Evolutionary conservation across 2,329 filamentous ascomycete species (phyloP).

Genomic region (Fusarium odoratissimum): DNA sequence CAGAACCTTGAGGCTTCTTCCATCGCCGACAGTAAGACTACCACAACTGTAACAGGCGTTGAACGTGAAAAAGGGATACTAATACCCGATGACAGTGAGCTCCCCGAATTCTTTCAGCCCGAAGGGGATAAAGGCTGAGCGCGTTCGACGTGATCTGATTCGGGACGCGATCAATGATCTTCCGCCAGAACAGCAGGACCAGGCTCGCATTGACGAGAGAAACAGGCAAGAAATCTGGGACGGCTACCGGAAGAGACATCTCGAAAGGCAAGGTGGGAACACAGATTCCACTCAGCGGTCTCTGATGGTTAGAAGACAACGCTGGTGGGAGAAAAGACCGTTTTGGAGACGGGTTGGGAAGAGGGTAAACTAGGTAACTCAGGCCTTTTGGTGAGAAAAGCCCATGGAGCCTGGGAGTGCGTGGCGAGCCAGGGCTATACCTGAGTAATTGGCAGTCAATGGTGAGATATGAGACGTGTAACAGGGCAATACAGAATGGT

Average conservation of each 20-base stretch:
- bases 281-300: not conserved
- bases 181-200: accelerated
- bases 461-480: not conserved
- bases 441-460: not conserved
- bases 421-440: too few relatives aligned
- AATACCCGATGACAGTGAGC: not conserved
- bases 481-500: not conserved
- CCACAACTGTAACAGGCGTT: accelerated
- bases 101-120: not conserved
- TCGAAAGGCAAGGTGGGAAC: accelerated
- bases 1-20: not conserved
- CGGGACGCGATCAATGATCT: not conserved
- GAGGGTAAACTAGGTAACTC: not conserved
- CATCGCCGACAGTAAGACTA: not conserved
- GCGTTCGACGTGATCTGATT: not conserved
- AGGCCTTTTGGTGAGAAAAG: not conserved
- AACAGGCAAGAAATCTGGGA: not conserved
- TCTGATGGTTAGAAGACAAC: accelerated
- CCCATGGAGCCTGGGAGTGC: not conserved
- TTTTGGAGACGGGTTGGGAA: not conserved
- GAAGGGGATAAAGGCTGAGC: not conserved
- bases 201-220: not conserved
- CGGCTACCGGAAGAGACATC: not conserved
- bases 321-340: not conserved
- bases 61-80: accelerated